Percentiles rank a stretch among this genome's conserved stretches.
phyloP scores from a whole-genome alignment of 805 yeast genomes.

The Barnettozyma vustinii region DNA sequence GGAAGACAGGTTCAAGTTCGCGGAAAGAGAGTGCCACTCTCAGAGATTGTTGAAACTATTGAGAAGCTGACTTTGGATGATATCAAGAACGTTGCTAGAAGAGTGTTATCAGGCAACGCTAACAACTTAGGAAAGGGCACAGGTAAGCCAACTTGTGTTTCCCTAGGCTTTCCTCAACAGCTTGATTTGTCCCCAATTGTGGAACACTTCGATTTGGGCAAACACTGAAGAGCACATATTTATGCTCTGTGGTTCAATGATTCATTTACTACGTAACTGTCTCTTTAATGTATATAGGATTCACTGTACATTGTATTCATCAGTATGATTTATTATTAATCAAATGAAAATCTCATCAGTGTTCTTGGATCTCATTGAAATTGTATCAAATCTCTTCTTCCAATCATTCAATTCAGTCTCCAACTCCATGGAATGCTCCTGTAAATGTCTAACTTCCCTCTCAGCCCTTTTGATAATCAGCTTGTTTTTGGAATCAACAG shows the following conservation, averaged over 20 bases:
- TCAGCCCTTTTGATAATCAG: conserved; percentile 41
- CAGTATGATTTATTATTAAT: neutral
- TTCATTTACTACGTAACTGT: neutral
- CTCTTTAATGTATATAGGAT: neutral
- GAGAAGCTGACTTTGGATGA: conserved; percentile 63
- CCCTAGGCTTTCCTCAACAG: conserved; percentile 80
- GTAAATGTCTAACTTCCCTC: conserved; percentile 51
- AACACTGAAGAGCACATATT: neutral
- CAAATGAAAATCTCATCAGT: conserved; percentile 25
- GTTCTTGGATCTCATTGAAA: conserved; percentile 18
- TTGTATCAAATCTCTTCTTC: conserved; percentile 35
- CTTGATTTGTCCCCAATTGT: conserved; percentile 72
- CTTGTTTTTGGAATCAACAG: conserved; percentile 39
- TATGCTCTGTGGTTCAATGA: neutral
- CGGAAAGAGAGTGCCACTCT: conserved; percentile 65
- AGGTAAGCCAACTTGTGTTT: conserved; percentile 76
- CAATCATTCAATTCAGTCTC: conserved; percentile 57
- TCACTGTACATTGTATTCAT: neutral
- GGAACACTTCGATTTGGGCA: conserved; percentile 58
- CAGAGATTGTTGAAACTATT: conserved; percentile 77
- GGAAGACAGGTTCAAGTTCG: conserved; percentile 92
- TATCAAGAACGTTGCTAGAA: conserved; percentile 65
- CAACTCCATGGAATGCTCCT: conserved; percentile 45
- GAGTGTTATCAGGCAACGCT: conserved; percentile 65
- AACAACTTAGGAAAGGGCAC: conserved; percentile 41